Evolutionary conservation across 192 early-diverging fungal genomes (phyloP), one percentile per base, ranked within the genome.

Genomic region (Pilaira anomala): DNA sequence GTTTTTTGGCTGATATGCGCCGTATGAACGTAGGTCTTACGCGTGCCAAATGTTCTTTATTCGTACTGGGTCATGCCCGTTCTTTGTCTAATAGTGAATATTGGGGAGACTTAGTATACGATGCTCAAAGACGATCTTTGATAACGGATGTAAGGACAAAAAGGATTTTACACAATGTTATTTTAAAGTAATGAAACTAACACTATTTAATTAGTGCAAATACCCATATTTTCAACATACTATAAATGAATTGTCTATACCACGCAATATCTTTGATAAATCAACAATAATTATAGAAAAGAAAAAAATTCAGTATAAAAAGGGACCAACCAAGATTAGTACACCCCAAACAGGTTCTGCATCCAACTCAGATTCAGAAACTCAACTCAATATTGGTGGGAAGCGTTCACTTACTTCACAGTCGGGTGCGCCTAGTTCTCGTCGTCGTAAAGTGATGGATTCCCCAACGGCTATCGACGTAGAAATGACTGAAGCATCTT

Each of bases 1-100:
- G 93, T 13, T 96, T 98, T 67, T 72, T 94, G 63, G 71, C 83
- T 7, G 94, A 98, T 69, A 72, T 79, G 24, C 79, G 93, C 6
- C 87, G 93, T 21, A 93, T 98, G 91, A 98, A 95, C 62, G 93
- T 96, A 0, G 93, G 88, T 0, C 61, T 98, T 62, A 96, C 91
- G 4, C 85, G 95, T 53, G 93, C 94, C 16, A 89, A 86, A 46
- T 80, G 80, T 55, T 93, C 96, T 4, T 66, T 95, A 16, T 89
- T 93, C 61, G 79, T 98, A 7, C 62, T 96, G 3, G 93, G 95
- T 2, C 80, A 93, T 65, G 79, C 81, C 7, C 52, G 67, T 1
- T 79, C 86, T 2, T 73, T 98, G 2, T 71, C 66, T 0, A 68
- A 69, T 6, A 87, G 90, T 58, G 67, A 74, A 12, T 73, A 85